Evolutionary conservation across 1,284 basidiomycete species (phyloP).

Genomic region (Veloporphyrellus conicus): DNA sequence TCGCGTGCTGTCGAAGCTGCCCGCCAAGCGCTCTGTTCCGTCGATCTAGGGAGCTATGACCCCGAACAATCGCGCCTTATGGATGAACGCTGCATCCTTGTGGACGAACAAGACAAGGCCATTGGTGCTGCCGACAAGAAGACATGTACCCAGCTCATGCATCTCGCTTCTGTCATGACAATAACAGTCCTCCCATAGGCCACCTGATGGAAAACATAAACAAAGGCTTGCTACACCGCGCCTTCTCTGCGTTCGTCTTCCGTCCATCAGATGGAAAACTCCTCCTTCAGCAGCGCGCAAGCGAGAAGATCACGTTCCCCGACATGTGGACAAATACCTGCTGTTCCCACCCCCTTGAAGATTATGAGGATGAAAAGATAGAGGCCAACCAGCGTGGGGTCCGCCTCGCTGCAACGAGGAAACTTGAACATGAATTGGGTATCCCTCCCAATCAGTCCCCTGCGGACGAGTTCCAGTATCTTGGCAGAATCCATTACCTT

Average conservation of each 20-base stretch:
- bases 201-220: slow-evolving; percentile 98
- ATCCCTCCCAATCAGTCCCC: slow-evolving; percentile 79
- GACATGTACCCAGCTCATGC: slow-evolving; percentile 64
- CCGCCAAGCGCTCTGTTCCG: slow-evolving; percentile 50
- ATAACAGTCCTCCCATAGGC: slow-evolving; percentile 39
- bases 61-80: slow-evolving; percentile 83
- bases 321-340: slow-evolving; percentile 99
- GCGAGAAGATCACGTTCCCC: slow-evolving; percentile 99
- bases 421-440: slow-evolving; percentile 95
- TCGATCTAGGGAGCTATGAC: slow-evolving; percentile 76
- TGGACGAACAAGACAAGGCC: slow-evolving; percentile 83
- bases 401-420: slow-evolving; percentile 84
- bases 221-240: slow-evolving; percentile 92
- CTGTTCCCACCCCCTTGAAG: slow-evolving; percentile 94
- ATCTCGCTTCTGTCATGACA: not conserved
- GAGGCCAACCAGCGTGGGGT: slow-evolving; percentile 84
- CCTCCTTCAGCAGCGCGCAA: slow-evolving; percentile 91
- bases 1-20: slow-evolving; percentile 57
- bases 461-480: slow-evolving; percentile 86
- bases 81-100: slow-evolving; percentile 96
- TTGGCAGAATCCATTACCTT: slow-evolving; percentile 96
- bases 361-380: slow-evolving; percentile 79
- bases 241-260: slow-evolving; percentile 98
- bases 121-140: slow-evolving; percentile 96
- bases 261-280: slow-evolving; percentile 90